Evolutionary conservation across 306 rosid genomes (phyloP).

Genomic region (Benincasa hispida): DNA sequence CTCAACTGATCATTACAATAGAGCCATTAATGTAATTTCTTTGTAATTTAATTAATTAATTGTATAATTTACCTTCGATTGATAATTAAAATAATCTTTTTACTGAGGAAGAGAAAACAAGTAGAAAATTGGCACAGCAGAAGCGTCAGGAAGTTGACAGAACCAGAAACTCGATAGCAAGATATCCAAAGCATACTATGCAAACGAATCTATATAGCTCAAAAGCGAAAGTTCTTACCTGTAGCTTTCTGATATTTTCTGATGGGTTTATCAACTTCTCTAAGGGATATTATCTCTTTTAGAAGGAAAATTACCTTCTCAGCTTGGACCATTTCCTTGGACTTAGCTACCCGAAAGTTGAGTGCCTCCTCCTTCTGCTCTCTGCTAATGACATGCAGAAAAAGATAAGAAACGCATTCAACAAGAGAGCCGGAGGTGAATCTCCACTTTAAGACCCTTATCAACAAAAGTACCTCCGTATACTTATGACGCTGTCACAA

Average conservation of each 20-base stretch:
- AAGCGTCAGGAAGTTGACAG: background rate
- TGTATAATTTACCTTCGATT: background rate
- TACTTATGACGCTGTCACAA: background rate
- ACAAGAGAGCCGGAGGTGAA: background rate
- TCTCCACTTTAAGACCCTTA: background rate
- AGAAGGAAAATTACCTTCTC: slow-evolving; percentile 58
- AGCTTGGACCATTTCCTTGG: slow-evolving; percentile 54
- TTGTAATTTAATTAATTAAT: no score
- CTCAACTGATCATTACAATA: no score
- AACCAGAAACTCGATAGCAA: background rate
- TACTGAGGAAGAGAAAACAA: background rate
- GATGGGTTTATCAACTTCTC: background rate
- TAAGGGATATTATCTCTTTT: slow-evolving; percentile 1
- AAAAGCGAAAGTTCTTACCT: background rate
- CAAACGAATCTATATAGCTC: background rate
- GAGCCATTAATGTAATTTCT: no score
- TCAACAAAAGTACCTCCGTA: background rate
- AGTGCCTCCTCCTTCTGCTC: slow-evolving; percentile 85
- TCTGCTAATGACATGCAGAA: slow-evolving; percentile 24
- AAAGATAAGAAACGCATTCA: background rate
- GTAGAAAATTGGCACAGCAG: background rate
- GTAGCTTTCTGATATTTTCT: slow-evolving; percentile 1
- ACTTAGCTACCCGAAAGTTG: slow-evolving; percentile 49
- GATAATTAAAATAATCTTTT: background rate
- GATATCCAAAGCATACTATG: background rate